Conservation (phyloP, 805 yeast genomes). For the Sugiyamaella lignohabitans region DNA sequence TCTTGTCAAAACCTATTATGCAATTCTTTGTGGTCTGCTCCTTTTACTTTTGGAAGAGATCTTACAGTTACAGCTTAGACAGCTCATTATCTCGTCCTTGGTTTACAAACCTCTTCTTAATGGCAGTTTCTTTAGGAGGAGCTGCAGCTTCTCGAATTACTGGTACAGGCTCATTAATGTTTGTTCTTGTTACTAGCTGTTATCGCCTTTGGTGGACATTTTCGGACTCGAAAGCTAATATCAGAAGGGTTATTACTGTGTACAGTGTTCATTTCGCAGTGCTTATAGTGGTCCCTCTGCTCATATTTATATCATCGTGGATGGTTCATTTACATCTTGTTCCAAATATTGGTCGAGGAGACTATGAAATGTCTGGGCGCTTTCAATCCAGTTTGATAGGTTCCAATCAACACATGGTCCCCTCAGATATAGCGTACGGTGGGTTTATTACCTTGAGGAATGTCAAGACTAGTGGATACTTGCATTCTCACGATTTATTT, state of each 20-base stretch:
- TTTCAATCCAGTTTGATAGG: conserved; percentile 46
- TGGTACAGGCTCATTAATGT: conserved; percentile 47
- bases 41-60: conserved; percentile 36
- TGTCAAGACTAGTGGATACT: conserved; percentile 50
- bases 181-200: conserved; percentile 40
- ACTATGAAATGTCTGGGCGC: conserved; percentile 40
- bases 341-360: conserved; percentile 10
- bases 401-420: conserved; percentile 18
- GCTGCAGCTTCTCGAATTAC: conserved; percentile 46
- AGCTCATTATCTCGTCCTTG: conserved; percentile 37
- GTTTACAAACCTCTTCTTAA: conserved; percentile 35
- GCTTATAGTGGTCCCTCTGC: background rate
- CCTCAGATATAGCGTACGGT: conserved; percentile 51
- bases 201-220: conserved; percentile 47
- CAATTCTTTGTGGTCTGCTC: conserved; percentile 30
- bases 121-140: conserved; percentile 39
- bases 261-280: conserved; percentile 27
- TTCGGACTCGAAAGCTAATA: conserved; percentile 44
- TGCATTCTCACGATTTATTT: conserved; percentile 55
- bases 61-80: conserved; percentile 30
- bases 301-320: conserved; percentile 43
- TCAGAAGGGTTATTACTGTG: conserved; percentile 32
- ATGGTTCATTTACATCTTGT: conserved; percentile 39
- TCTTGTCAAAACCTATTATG: conserved; percentile 29
- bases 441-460: conserved; percentile 61